These are phyloP conservation scores for Letharia columbiana DNA, from an alignment of 495 filamentous ascomycete genomes.

Conservation along the genomic window DNA sequence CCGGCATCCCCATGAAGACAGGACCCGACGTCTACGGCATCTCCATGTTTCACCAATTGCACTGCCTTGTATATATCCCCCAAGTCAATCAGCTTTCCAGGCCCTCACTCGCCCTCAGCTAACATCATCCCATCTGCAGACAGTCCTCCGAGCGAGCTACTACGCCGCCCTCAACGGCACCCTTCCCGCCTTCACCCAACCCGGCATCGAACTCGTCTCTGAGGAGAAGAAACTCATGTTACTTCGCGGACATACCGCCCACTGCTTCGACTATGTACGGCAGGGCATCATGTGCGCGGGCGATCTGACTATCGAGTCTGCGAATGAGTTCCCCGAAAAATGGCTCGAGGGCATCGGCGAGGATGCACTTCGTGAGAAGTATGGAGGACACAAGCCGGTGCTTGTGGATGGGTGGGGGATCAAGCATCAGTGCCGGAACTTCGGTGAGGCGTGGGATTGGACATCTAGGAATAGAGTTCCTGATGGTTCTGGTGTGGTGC, in stretches of 20 bases:
- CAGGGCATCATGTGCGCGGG: slow-evolving; percentile 2
- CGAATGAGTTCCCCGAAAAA: background rate
- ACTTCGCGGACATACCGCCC: background rate
- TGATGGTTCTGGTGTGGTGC: background rate
- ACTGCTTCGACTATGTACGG: background rate
- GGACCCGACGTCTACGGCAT: slow-evolving; percentile 1
- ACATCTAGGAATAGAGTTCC: background rate
- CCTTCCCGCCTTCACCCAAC: background rate
- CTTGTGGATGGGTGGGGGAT: background rate
- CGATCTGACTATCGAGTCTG: background rate
- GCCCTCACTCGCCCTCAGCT: background rate
- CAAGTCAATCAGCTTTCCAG: background rate
- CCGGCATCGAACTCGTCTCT: background rate
- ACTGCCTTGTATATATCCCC: background rate
- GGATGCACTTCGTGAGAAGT: background rate
- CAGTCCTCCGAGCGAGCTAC: background rate
- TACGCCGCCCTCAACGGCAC: slow-evolving; percentile 1
- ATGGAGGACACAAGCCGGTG: background rate
- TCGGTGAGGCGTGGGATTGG: background rate
- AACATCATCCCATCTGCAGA: background rate
- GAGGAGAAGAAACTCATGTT: background rate
- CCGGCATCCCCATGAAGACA: background rate
- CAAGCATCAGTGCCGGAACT: background rate
- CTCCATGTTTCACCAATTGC: background rate
- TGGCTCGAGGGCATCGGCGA: background rate